Evolutionary conservation across 352 stramenopile species (phyloP), one percentile per base, ranked within the genome.

Genomic region (Phytopythium helicoides): DNA sequence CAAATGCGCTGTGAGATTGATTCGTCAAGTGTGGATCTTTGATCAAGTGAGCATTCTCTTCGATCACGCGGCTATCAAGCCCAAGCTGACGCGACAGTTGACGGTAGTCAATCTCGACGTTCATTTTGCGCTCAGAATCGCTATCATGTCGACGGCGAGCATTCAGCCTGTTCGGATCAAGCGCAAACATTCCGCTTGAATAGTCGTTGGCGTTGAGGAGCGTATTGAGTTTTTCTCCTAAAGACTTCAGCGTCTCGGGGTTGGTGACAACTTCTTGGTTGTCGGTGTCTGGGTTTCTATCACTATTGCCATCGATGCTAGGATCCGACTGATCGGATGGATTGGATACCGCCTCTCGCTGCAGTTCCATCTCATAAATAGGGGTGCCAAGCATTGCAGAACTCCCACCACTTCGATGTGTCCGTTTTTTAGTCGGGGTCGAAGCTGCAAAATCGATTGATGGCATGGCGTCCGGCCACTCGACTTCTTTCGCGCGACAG

Each of bases 401-500:
- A 18, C 28, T 18, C 12, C 45, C n/a, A 7, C 11, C 18, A 1
- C 26, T 33, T 11, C 5, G 44, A 6, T 38, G 34, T 6, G 44
- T n/a, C 44, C n/a, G 25, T n/a, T 44, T 50, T 28, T 26, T 58
- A 37, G 34, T 48, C 44, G 44, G 44, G 9, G 44, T 64, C 9
- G 47, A 42, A 19, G 47, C 22, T 16, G 34, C 47, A 23, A 53
- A 53, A 21, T 33, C 47, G 34, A 41, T 42, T 21, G 47, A 53
- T 14, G 68, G 60, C 54, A 77, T 68, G 6, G 64, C 69, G 12
- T 64, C 39, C 14, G 74, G 73, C 66, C 69, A 82, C 21, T 85
- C 65, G 8, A 83, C 37, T 3, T 86, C 73, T 42, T 83, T 88
- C 0, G 64, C 63, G 11, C 83, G 68, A 18, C 73, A 73, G 19